phyloP scores from a whole-genome alignment of 2,329 filamentous ascomycete species.

The Exophiala dermatitidis region DNA sequence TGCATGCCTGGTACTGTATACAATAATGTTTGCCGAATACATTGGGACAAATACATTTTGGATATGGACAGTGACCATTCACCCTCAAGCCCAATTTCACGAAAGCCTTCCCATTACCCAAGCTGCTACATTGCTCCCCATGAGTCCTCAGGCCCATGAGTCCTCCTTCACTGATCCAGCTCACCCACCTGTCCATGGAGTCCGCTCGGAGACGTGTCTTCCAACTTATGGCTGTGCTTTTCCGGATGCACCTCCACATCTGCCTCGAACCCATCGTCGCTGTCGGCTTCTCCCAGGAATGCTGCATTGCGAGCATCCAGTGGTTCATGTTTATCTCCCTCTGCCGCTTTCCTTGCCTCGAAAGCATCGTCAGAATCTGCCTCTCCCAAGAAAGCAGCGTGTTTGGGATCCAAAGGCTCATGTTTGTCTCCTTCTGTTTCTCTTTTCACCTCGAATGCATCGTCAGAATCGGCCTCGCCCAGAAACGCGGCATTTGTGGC shows the following conservation, averaged over 20 bases:
- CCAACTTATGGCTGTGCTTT: conserved; percentile 19
- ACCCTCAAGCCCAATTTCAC: neutral
- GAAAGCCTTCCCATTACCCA: neutral
- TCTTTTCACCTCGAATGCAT: conserved; percentile 5
- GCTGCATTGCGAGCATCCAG: conserved; percentile 16
- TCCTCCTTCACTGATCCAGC: conserved; percentile 9
- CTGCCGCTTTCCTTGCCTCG: conserved; percentile 11
- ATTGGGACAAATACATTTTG: neutral
- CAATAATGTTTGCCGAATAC: neutral
- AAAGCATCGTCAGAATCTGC: conserved; percentile 20
- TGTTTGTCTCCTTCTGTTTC: conserved; percentile 3
- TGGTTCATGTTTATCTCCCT: conserved; percentile 13
- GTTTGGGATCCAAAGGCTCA: conserved; percentile 3
- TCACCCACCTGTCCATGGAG: conserved; percentile 20
- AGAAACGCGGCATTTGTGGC: conserved; percentile 17
- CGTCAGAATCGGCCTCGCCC: conserved; percentile 16
- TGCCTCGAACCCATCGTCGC: conserved; percentile 23
- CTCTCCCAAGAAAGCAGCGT: conserved; percentile 17
- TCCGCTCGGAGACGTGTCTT: conserved; percentile 20
- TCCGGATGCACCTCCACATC: conserved; percentile 20
- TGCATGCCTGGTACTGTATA: neutral
- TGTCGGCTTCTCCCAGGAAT: conserved; percentile 20
- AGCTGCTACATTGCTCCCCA: neutral
- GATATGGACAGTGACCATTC: too few species aligned
- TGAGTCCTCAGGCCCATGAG: neutral